Conservation (phyloP, 352 stramenopile species). For the Pythium apleroticum region DNA sequence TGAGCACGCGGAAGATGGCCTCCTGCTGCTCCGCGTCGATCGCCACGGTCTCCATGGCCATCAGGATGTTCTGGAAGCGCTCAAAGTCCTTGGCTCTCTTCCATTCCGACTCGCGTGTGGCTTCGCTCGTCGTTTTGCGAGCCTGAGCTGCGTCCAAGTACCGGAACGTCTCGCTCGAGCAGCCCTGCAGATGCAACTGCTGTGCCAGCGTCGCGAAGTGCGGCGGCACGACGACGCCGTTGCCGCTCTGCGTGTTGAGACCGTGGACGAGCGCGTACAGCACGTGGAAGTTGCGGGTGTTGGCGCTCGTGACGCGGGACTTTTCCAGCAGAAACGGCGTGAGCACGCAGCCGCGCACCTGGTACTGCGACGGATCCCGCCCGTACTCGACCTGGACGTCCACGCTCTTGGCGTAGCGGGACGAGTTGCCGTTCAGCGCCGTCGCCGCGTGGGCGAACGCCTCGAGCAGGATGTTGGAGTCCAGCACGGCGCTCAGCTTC, state of each 20-base stretch:
- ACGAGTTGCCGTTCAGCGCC: slow-evolving; percentile 71
- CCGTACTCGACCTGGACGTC: slow-evolving; percentile 51
- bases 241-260: slow-evolving; percentile 36
- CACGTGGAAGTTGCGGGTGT: slow-evolving; percentile 64
- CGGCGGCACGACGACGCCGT: slow-evolving; percentile 3
- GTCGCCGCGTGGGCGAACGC: slow-evolving; percentile 71
- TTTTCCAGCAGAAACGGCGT: slow-evolving; percentile 70
- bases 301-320: slow-evolving; percentile 43
- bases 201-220: slow-evolving; percentile 36
- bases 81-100: slow-evolving; percentile 62
- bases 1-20: slow-evolving; percentile 59
- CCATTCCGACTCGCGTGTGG: slow-evolving; percentile 29
- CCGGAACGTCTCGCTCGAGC: slow-evolving; percentile 40
- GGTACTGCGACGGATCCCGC: slow-evolving; percentile 46
- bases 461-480: slow-evolving; percentile 78
- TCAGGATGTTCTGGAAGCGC: slow-evolving; percentile 60
- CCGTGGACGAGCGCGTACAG: slow-evolving; percentile 69
- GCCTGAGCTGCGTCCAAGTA: slow-evolving; percentile 40
- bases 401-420: slow-evolving; percentile 67
- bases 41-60: slow-evolving; percentile 44
- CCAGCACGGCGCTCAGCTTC: slow-evolving; percentile 59
- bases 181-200: slow-evolving; percentile 40
- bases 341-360: slow-evolving; percentile 56
- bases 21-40: slow-evolving; percentile 42
- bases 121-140: not conserved